Base-by-base conservation (phyloP, 2,329 filamentous ascomycete species). In the Metarhizium robertsii region DNA sequence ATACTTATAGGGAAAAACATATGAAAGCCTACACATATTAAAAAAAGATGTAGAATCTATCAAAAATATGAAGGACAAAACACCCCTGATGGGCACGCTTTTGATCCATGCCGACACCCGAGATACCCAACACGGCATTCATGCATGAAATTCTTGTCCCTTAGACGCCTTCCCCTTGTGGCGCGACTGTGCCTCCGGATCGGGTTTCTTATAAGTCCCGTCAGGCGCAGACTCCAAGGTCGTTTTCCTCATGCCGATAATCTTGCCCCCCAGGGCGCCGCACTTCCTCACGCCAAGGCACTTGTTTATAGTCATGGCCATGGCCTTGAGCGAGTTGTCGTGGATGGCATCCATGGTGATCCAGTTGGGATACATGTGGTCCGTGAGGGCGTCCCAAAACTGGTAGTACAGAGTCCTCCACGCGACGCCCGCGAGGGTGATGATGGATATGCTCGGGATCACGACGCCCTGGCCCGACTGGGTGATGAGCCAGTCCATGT, bases 321-420 rank as follows among this genome's bases (percentile, higher is more conserved):
- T 55, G 18, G 53, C 54, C 60, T 64, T 66, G 29, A 60, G 57
- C 58, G 61, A 61, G 20, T 57, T 58, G 1, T 59, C 61, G 5
- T 65, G 61, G 16, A 70, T 60, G 14, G 56, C 57, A 42, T 70
- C 67, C 49, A 69, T 57, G 20, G 63, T 59, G 36, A 71, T 54
- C 68, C 68, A 70, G 55, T 68, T 71, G 8, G 69, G 68, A 49
- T 69, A 71, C 10, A 52, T 50, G 10, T 57, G 10, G 42, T 59
- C 60, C 2, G 57, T 62, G 5, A 66, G 52, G 4, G 20, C 53
- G 1, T 55, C 49, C 66, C 68, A 71, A 20, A 67, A 46, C 8
- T 61, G 52, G 7, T 50, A 14, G 53, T 60, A 65, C 50, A 68
- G 55, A 8, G 55, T 42, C 6, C 47, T 50, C 64, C 65, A 67